Percentiles rank a stretch among this genome's conserved stretches.
Conservation (phyloP, 2,329 filamentous ascomycete species). For the Paraphoma chrysanthemicola region DNA sequence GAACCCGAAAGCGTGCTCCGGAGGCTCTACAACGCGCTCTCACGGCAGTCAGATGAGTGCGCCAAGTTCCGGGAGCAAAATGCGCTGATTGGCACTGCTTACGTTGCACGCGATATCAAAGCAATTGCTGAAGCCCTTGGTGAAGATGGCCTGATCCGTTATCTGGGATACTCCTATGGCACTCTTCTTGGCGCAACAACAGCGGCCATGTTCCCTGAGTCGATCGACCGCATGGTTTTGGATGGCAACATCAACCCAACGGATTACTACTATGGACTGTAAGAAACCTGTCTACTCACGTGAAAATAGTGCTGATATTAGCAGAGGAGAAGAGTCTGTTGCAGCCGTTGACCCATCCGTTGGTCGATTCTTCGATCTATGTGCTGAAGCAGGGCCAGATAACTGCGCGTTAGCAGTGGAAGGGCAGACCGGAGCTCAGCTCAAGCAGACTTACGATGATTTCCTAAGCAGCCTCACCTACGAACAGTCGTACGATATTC, state of each 20-base stretch:
- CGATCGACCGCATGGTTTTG: slow-evolving; percentile 31
- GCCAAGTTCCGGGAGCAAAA: background rate
- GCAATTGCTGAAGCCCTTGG: slow-evolving; percentile 53
- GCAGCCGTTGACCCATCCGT: slow-evolving; percentile 6
- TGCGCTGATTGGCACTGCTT: slow-evolving; percentile 50
- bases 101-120: slow-evolving; percentile 55
- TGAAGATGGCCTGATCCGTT: slow-evolving; percentile 52
- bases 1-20: slow-evolving; percentile 1
- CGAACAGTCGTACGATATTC: background rate
- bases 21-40: background rate
- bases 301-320: background rate
- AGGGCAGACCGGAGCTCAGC: slow-evolving; percentile 3
- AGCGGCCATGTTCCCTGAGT: slow-evolving; percentile 31
- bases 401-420: slow-evolving; percentile 8
- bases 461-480: slow-evolving; percentile 2
- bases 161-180: slow-evolving; percentile 52
- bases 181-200: slow-evolving; percentile 42
- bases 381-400: slow-evolving; percentile 55
- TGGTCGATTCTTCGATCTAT: slow-evolving; percentile 61
- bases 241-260: slow-evolving; percentile 51
- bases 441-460: background rate
- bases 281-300: background rate
- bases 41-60: background rate
- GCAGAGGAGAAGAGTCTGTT: slow-evolving; percentile 4
- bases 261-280: slow-evolving; percentile 12